A percentile compares a stretch with the other conserved stretches of the same genome.
Conservation (phyloP, 768 basidiomycete species). For the Mycena olivaceomarginata region DNA sequence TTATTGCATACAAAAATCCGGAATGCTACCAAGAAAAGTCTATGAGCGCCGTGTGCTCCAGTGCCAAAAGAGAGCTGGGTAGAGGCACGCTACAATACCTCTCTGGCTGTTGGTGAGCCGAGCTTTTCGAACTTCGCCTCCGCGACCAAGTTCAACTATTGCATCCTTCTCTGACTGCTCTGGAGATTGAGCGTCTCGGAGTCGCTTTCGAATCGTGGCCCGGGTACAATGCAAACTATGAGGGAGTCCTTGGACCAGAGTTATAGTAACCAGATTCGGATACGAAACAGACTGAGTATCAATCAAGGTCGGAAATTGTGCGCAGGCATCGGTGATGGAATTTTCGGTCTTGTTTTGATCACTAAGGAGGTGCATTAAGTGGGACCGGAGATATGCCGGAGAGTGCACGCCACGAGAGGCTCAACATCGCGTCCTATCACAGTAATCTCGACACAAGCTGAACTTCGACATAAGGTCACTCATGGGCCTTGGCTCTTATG, state of each 20-base stretch:
- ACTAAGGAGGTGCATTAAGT: background rate
- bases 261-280: background rate
- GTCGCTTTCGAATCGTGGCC: background rate
- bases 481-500: too few species aligned
- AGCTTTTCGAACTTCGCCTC: constrained; percentile 7
- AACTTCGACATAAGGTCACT: too few species aligned
- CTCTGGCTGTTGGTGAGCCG: background rate
- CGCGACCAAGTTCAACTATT: constrained; percentile 7
- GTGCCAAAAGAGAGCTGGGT: background rate
- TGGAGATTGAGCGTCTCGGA: background rate
- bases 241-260: constrained; percentile 9
- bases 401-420: background rate
- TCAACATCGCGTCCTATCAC: too few species aligned
- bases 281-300: background rate
- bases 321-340: constrained; percentile 9
- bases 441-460: too few species aligned
- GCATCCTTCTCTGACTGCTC: constrained; percentile 10
- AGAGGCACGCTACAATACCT: background rate
- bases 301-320: constrained; percentile 6
- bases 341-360: background rate
- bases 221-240: background rate
- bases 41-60: background rate
- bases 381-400: constrained; percentile 10
- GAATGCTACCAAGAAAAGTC: background rate
- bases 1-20: constrained; percentile 3